Evolutionary conservation across 352 stramenopile genomes (phyloP).

Genomic region (Globisporangium mamillatum): DNA sequence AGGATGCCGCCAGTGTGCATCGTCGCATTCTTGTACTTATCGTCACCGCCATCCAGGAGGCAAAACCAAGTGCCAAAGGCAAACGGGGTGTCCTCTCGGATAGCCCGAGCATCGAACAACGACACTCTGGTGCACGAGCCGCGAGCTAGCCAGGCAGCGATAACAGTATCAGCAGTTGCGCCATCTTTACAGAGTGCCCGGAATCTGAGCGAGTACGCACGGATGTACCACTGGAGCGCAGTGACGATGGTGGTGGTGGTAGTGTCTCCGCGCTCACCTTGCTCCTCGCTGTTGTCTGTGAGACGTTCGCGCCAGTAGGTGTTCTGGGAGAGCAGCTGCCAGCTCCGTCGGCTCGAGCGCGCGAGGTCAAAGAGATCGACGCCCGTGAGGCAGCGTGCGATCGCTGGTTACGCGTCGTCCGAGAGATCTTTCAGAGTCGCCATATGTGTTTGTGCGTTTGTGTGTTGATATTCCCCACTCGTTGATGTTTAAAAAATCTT

Average conservation of each 20-base stretch:
- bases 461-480: neutral
- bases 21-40: neutral
- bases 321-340: neutral
- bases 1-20: neutral
- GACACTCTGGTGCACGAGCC: neutral
- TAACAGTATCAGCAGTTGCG: too few species aligned
- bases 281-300: neutral
- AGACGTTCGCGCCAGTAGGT: neutral
- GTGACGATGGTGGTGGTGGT: neutral
- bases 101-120: neutral
- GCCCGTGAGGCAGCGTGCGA: neutral
- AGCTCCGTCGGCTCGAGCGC: neutral
- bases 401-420: neutral
- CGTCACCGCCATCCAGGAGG: neutral
- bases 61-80: neutral
- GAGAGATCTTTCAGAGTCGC: neutral
- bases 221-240: neutral
- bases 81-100: neutral
- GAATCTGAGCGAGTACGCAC: neutral
- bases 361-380: neutral
- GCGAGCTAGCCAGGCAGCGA: neutral
- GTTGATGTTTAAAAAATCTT: neutral
- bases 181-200: neutral
- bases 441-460: neutral
- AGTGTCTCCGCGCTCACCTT: neutral